phyloP scores from a whole-genome alignment of 2,329 filamentous ascomycete genomes.

The Bipolaris cookei region DNA sequence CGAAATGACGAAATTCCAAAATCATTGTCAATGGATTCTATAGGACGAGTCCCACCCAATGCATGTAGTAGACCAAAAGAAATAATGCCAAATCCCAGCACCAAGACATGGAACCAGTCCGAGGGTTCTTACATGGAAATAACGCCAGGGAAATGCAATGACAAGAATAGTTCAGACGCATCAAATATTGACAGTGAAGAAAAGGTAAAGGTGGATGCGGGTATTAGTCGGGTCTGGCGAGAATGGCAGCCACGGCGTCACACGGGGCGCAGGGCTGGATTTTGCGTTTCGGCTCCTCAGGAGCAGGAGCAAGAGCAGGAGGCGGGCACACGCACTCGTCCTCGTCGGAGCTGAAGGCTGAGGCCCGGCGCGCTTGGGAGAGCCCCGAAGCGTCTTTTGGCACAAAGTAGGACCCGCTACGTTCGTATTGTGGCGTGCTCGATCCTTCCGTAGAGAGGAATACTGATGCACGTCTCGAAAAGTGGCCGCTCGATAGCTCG shows the following conservation, averaged over 20 bases:
- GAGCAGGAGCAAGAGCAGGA: conserved; percentile 14
- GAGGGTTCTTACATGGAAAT: conserved; percentile 33
- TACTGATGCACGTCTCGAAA: conserved; percentile 21
- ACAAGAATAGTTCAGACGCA: conserved; percentile 22
- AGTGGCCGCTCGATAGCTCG: conserved; percentile 15
- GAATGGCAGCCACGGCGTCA: conserved; percentile 36
- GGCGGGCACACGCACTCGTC: conserved; percentile 24
- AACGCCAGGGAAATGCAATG: conserved; percentile 30
- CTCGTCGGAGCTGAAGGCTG: conserved; percentile 24
- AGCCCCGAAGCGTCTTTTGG: conserved; percentile 18
- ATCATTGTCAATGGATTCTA: conserved; percentile 10
- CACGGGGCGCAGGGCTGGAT: conserved; percentile 30
- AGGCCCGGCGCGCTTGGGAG: conserved; percentile 21
- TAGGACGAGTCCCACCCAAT: conserved; percentile 5
- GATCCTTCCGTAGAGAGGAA: conserved; percentile 12
- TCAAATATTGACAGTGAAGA: conserved; percentile 33
- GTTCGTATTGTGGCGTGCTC: conserved; percentile 24
- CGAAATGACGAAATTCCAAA: conserved; percentile 1
- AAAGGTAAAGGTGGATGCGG: conserved; percentile 9
- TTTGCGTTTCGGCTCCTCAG: conserved; percentile 25
- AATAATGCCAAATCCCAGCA: conserved; percentile 9
- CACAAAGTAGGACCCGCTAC: conserved; percentile 24
- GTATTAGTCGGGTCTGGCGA: conserved; percentile 28
- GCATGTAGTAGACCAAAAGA: conserved; percentile 9
- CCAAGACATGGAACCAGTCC: conserved; percentile 27